phyloP scores from a whole-genome alignment of 2,329 filamentous ascomycete species.

The Aspergillus phoenicis region DNA sequence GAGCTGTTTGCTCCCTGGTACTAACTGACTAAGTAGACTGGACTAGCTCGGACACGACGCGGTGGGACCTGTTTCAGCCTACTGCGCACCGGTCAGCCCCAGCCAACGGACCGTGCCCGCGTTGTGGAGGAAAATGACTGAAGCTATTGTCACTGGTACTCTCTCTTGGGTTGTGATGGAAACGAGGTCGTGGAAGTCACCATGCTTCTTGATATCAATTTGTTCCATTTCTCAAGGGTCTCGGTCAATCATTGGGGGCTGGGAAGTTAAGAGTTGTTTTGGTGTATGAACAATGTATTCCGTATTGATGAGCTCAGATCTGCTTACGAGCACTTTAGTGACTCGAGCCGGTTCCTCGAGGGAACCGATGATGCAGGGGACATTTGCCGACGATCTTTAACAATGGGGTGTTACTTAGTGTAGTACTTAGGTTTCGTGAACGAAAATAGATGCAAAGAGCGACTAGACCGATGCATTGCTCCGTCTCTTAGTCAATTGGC shows the following conservation, averaged over 20 bases:
- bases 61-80: constrained; percentile 15
- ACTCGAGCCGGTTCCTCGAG: background rate
- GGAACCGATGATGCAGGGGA: background rate
- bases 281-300: background rate
- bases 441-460: no score
- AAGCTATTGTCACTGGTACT: background rate
- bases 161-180: background rate
- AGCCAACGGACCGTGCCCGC: constrained; percentile 19
- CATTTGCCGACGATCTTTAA: background rate
- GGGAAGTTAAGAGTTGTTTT: background rate
- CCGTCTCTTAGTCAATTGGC: no score
- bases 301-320: background rate
- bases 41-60: background rate
- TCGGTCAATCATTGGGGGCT: background rate
- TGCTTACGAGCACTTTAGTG: background rate
- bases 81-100: constrained; percentile 17
- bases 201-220: background rate
- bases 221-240: background rate
- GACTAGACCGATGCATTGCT: no score
- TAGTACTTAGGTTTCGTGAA: no score
- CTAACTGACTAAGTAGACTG: background rate
- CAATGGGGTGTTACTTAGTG: background rate
- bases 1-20: background rate
- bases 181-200: background rate
- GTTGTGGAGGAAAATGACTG: constrained; percentile 7